Conservation (phyloP, 495 filamentous ascomycete species). For the Neurospora sp. region DNA sequence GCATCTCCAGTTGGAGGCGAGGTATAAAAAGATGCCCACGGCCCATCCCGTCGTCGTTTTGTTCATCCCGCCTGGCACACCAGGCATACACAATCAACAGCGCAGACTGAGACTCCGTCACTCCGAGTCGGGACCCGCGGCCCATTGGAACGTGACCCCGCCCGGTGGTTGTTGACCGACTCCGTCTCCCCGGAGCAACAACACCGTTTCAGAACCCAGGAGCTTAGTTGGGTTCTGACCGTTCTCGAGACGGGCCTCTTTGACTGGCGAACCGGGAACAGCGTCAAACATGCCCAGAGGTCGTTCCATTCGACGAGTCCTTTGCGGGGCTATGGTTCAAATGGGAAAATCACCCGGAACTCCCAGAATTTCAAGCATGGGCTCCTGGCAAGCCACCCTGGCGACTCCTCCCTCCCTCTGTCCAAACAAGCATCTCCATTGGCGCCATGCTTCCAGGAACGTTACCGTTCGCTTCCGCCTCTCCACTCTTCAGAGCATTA, state of each 20-base stretch:
- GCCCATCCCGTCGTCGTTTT: background rate
- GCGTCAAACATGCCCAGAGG: background rate
- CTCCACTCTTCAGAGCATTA: background rate
- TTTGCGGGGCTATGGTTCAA: conserved; percentile 16
- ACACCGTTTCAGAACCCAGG: background rate
- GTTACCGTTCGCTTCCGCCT: background rate
- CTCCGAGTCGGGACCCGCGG: background rate
- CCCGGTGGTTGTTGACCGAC: background rate
- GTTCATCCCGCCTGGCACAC: background rate
- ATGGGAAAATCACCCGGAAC: conserved; percentile 20
- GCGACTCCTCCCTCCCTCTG: background rate
- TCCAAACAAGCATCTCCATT: background rate
- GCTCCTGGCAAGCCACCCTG: background rate
- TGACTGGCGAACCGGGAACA: background rate
- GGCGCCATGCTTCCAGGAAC: background rate
- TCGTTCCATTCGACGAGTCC: conserved; percentile 14
- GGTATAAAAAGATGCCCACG: background rate
- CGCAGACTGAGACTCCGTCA: background rate
- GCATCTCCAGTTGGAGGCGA: background rate
- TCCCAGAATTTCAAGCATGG: conserved; percentile 12
- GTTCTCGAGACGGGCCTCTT: background rate
- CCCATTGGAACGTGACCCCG: background rate
- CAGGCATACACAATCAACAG: background rate
- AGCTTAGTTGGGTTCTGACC: background rate
- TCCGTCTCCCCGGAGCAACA: background rate